Evolutionary conservation across 2,329 filamentous ascomycete genomes (phyloP), one percentile per base, ranked within the genome.

Genomic region (Fulvia fulva): DNA sequence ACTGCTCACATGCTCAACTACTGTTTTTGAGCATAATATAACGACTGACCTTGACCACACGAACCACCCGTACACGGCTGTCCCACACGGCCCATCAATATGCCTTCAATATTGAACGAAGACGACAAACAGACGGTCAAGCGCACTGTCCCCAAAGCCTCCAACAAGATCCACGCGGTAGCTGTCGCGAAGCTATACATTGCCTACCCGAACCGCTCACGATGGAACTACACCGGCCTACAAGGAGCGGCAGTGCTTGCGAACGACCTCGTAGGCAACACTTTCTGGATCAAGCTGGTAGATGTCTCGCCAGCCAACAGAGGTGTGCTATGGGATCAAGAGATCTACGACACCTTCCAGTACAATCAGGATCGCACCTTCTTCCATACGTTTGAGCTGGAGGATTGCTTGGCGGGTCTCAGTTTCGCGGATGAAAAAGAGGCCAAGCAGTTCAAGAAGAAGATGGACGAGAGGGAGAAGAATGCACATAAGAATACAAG

Each of bases 341-440:
- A 99, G 76, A 91, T 99, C 68, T 99, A 96, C 77, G 93, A 99
- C 67, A 87, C 86, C 52, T 97, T 96, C 81, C 81, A 82, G 63
- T 99, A 97, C 80, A 96, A 97, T 76, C 93, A 97, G 72, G 94
- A 99, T 74, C 87, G 94, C 61, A 93, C 90, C 60, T 99, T 97
- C 77, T 99, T 99, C 77, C 92, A 97, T 76, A 91, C 90, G 5
- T 99, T 99, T 73, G 94, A 99, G 77, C 83, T 96, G 56, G 92
- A 97, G 75, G 87, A 95, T 63, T 97, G 91, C 70, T 78, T 95
- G 60, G 94, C 91, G 5, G 94, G 87, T 0, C 78, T 99, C 60
- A 96, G 91, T 23, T 99, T 99, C 70, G 87, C 88, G 61, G 94
- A 97, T 74, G 94, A 97, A 79, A 97, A 97, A 76, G 94, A 99